Base-by-base conservation (phyloP, 2,329 filamentous ascomycete species). In the Coniochaeta sp. region DNA sequence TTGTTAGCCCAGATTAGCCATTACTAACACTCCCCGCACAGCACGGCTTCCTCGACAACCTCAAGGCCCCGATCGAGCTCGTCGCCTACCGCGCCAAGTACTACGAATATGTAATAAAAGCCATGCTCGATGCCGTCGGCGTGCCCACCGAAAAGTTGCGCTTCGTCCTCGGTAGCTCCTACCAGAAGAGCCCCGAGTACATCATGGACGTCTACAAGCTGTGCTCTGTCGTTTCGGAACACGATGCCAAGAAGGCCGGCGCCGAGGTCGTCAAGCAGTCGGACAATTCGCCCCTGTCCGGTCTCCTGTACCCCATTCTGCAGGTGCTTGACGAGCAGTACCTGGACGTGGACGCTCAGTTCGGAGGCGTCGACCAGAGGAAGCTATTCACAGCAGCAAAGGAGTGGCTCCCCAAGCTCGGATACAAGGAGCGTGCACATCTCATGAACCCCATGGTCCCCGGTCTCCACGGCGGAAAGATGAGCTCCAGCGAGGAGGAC, bases 191-290 rank as follows among this genome's bases (percentile, higher is more conserved):
- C 53, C 65, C 77, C 22, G 78, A 83, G 38, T 97, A 96, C 72
- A 82, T 85, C 54, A 94, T 96, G 88, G 92, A 97, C 65, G 71
- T 95, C 30, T 92, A 91, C 72, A 83, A 87, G 64, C 67, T 97
- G 57, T 80, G 78, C 45, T 81, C 81, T 3, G 70, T 89, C 50
- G 81, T 87, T 5, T 85, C 85, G 13, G 83, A 91, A 70, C 83
- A 91, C 64, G 85, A 94, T 63, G 89, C 91, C 14, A 89, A 91
- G 70, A 94, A 90, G 70, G 91, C 92, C 0, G 92, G 92, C 33
- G 88, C 90, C 1, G 94, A 97, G 70, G 83, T 97, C 7, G 92
- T 99, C 58, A 97, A 97, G 77, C 91, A 97, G 73, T 83, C 86
- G 3, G 80, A 82, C 52, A 91, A 92, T 62, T 82, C 86, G 9